Percentiles rank a stretch among this genome's conserved stretches.
These are phyloP conservation scores for Pythium coloratum DNA, from an alignment of 352 stramenopile genomes.

Conservation along the genomic window DNA sequence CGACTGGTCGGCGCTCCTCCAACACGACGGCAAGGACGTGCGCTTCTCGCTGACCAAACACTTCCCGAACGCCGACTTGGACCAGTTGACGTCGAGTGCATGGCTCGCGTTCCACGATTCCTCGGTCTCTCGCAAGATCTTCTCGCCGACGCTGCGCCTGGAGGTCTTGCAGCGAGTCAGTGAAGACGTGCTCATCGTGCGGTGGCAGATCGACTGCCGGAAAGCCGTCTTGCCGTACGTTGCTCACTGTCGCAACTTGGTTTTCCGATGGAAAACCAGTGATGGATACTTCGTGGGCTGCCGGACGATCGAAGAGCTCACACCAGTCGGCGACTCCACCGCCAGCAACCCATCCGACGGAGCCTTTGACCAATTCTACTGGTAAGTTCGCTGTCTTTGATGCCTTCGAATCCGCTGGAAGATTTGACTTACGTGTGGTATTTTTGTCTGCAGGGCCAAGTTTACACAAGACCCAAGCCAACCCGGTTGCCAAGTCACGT, in stretches of 20 bases:
- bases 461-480: constrained; percentile 16
- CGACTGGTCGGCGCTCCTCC: constrained; percentile 23
- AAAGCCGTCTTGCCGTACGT: constrained; percentile 23
- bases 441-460: constrained; percentile 23
- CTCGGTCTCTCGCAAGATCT: constrained; percentile 19
- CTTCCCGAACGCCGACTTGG: constrained; percentile 21
- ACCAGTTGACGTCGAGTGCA: constrained; percentile 23
- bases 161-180: constrained; percentile 30
- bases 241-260: constrained; percentile 23
- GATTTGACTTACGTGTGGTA: not conserved
- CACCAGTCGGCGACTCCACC: not conserved
- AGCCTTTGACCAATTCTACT: constrained; percentile 36
- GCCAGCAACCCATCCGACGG: constrained; percentile 21
- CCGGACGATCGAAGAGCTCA: constrained; percentile 29
- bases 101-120: constrained; percentile 31
- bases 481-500: constrained; percentile 22
- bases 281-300: constrained; percentile 33
- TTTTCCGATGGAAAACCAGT: constrained; percentile 30
- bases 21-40: constrained; percentile 26
- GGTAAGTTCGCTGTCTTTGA: constrained; percentile 20
- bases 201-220: constrained; percentile 30
- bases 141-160: constrained; percentile 22
- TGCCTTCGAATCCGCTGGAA: too few relatives aligned
- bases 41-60: constrained; percentile 31
- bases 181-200: constrained; percentile 29